Conservation (phyloP, 2,329 filamentous ascomycete species). For the Bipolaris oryzae region DNA sequence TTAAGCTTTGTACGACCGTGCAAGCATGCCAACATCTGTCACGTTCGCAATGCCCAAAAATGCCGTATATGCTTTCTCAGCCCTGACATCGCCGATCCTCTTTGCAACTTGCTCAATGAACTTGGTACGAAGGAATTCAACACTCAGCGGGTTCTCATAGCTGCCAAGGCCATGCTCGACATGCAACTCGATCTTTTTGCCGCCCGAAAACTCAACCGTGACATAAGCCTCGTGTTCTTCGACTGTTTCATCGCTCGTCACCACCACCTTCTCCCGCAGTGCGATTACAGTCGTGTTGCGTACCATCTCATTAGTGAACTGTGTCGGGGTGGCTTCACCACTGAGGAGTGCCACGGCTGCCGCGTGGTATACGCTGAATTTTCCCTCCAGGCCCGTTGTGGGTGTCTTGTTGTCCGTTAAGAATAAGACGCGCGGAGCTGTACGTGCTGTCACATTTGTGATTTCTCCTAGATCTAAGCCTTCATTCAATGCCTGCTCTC, state of each 20-base stretch:
- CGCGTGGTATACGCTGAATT: constrained; percentile 63
- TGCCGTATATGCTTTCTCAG: constrained; percentile 36
- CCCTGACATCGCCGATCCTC: constrained; percentile 50
- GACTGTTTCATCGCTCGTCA: constrained; percentile 50
- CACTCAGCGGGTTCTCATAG: constrained; percentile 56
- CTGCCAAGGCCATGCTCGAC: constrained; percentile 59
- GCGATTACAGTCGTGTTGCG: constrained; percentile 49
- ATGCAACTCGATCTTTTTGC: constrained; percentile 51
- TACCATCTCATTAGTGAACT: constrained; percentile 59
- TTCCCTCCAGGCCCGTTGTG: constrained; percentile 58
- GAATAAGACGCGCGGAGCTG: constrained; percentile 60
- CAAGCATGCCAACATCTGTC: constrained; percentile 12
- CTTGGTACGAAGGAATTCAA: constrained; percentile 55
- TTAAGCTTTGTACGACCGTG: neutral
- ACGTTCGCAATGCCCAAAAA: constrained; percentile 17
- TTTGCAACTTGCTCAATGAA: constrained; percentile 56
- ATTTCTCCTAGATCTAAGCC: constrained; percentile 53
- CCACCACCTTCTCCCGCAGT: constrained; percentile 55
- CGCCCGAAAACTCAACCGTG: constrained; percentile 47
- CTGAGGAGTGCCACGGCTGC: constrained; percentile 58
- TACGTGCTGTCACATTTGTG: constrained; percentile 50
- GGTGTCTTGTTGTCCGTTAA: constrained; percentile 59
- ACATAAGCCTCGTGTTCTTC: constrained; percentile 53
- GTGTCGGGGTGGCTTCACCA: constrained; percentile 58
- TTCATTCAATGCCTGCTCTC: constrained; percentile 45